Base-by-base conservation (phyloP, 768 basidiomycete species). In the Lentinula edodes region DNA sequence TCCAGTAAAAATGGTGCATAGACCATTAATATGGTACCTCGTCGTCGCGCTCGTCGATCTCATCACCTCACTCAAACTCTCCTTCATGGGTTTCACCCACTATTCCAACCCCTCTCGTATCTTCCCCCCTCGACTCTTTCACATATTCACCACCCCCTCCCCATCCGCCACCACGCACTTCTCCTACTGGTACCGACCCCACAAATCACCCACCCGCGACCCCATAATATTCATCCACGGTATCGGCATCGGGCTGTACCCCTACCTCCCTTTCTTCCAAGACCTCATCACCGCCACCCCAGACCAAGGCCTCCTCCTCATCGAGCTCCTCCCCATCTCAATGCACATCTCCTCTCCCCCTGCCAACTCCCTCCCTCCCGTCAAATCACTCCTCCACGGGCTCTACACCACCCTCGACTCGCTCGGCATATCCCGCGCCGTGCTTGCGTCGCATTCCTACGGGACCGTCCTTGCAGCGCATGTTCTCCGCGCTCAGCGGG, bases 161-260 rank as follows among this genome's bases (percentile, higher is more conserved):
- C 52, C 66, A 3, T 79, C 83, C 0, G 64, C 69, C 0, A 66
- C 71, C 18, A 61, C 67, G 1, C 66, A 74, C 1, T 51, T 82
- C 9, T 73, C 76, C 0, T 83, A 79, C 65, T 82, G 81, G 81
- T 76, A 79, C 62, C 36, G 58, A 73, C 77, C 3, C 2, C 85
- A 87, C 61, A 74, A 71, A 38, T 80, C 83, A 4, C 58, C 54
- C 8, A 73, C 73, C 1, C 83, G 80, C 62, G 71, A 74, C 8
- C 85, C 59, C 2, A 71, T 89, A 9, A 68, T 88, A n/a, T 87
- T 89, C 66, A 65, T 89, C 1, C 87, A 89, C 59, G 88, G 87
- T 9, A 82, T 88, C n/a, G 88, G 87, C 9, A 85, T 89, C 59
- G 88, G 88, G 36, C 70, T 88, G 45, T 80, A 76, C 67, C 81